phyloP scores from a whole-genome alignment of 2,329 filamentous ascomycete genomes.

The Fusarium proliferatum region DNA sequence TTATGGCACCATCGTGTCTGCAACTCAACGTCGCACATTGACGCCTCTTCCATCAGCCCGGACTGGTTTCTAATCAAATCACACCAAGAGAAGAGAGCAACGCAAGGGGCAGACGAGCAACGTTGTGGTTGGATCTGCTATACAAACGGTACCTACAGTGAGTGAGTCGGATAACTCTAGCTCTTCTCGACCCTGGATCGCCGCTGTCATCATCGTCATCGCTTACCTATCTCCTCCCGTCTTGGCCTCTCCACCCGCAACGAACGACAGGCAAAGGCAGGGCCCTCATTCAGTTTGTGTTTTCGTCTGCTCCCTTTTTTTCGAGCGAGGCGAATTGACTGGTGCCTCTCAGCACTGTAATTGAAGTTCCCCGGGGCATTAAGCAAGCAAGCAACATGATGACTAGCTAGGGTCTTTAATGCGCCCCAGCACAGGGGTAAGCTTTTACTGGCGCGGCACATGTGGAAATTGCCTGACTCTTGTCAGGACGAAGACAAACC shows the following conservation, averaged over 20 bases:
- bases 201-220: conserved; percentile 38
- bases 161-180: not conserved
- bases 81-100: not conserved
- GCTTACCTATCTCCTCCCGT: conserved; percentile 31
- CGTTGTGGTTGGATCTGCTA: conserved; percentile 3
- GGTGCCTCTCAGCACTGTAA: not conserved
- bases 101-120: not conserved
- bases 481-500: conserved; percentile 8
- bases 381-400: not conserved
- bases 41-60: conserved; percentile 28
- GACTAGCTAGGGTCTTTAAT: conserved; percentile 7
- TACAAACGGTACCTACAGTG: too few relatives aligned
- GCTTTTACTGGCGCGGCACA: conserved; percentile 23
- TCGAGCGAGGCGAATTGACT: not conserved
- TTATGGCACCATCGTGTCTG: conserved; percentile 27
- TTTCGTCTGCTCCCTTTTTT: conserved; percentile 11
- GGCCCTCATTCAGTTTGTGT: not conserved
- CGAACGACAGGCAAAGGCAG: conserved; percentile 17
- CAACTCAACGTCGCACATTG: conserved; percentile 21
- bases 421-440: conserved; percentile 24
- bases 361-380: not conserved
- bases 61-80: conserved; percentile 4
- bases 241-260: conserved; percentile 26
- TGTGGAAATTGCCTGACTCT: conserved; percentile 35
- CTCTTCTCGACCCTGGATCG: conserved; percentile 18